Conservation (phyloP, 208 protist genomes). For the Trypanosoma congolense region DNA sequence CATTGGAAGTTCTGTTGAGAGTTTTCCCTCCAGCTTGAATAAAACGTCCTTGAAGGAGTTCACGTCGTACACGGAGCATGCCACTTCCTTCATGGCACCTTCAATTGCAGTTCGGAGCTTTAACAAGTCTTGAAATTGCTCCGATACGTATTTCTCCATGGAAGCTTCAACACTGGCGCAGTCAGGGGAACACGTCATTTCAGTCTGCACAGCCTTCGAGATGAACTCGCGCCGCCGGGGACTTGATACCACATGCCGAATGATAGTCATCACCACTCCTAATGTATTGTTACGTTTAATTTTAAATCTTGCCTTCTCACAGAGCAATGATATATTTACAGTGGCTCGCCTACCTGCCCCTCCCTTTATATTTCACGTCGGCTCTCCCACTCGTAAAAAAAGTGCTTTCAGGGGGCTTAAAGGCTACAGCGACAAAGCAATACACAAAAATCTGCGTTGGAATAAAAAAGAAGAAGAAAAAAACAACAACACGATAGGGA, state of each 20-base stretch:
- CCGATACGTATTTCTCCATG: conserved; percentile 58
- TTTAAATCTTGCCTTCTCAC: too few relatives aligned
- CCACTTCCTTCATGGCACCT: conserved; percentile 60
- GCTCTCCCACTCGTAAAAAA: too few relatives aligned
- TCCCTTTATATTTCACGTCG: too few relatives aligned
- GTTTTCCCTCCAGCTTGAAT: conserved; percentile 67
- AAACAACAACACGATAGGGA: too few relatives aligned
- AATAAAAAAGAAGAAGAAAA: too few relatives aligned
- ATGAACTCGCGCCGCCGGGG: conserved; percentile 20
- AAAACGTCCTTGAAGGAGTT: conserved; percentile 87
- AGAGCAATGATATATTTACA: too few relatives aligned
- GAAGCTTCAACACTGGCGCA: conserved; percentile 38
- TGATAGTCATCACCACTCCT: neutral
- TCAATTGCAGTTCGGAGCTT: conserved; percentile 72
- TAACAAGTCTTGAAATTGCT: conserved; percentile 69
- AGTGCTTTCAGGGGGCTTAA: too few relatives aligned
- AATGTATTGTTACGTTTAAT: conserved; percentile 1
- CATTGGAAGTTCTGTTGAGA: conserved; percentile 67
- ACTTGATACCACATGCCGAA: conserved; percentile 1
- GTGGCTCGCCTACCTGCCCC: too few relatives aligned
- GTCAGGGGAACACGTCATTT: conserved; percentile 66
- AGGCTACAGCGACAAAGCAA: too few relatives aligned
- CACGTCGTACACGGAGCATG: conserved; percentile 80
- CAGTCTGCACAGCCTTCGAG: conserved; percentile 68
- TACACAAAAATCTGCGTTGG: too few relatives aligned